These are phyloP conservation scores for Trichoderma cornu-damae DNA, from an alignment of 2,329 filamentous ascomycete genomes.

Conservation along the genomic window DNA sequence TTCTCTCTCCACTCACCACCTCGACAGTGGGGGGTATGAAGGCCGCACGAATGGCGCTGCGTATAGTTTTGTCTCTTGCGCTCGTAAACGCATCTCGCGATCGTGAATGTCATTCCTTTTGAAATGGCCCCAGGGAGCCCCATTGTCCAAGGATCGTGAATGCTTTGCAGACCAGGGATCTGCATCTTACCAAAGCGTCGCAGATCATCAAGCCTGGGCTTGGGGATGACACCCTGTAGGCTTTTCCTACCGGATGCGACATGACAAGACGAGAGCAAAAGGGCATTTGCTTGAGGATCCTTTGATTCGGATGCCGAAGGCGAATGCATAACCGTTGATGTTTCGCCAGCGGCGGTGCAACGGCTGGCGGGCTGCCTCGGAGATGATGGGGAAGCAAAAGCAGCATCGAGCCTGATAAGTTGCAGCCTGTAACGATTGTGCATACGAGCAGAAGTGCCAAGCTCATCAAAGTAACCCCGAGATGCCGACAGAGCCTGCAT, in stretches of 20 bases:
- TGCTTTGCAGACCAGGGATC: slow-evolving; percentile 19
- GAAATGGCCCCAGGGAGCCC: not conserved
- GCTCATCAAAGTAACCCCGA: slow-evolving; percentile 1
- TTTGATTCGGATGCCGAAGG: not conserved
- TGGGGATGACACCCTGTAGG: slow-evolving; percentile 10
- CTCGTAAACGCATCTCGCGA: not conserved
- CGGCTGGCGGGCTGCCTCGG: not conserved
- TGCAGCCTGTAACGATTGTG: not conserved
- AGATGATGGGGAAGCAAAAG: not conserved
- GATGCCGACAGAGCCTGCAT: not conserved
- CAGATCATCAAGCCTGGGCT: slow-evolving; percentile 16
- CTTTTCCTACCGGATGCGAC: slow-evolving; percentile 15
- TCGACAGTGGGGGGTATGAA: not conserved
- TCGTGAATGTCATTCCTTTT: not conserved
- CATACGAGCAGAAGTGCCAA: not conserved
- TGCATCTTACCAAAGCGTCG: slow-evolving; percentile 18
- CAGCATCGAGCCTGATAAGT: not conserved
- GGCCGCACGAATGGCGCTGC: not conserved
- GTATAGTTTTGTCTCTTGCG: not conserved
- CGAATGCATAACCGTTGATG: not conserved
- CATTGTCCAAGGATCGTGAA: slow-evolving; percentile 10
- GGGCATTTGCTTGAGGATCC: not conserved
- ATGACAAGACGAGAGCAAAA: slow-evolving; percentile 2
- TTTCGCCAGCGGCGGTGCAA: not conserved
- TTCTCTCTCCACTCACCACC: not conserved